Base-by-base conservation (phyloP, 495 filamentous ascomycete species). In the Xylaria acuta region DNA sequence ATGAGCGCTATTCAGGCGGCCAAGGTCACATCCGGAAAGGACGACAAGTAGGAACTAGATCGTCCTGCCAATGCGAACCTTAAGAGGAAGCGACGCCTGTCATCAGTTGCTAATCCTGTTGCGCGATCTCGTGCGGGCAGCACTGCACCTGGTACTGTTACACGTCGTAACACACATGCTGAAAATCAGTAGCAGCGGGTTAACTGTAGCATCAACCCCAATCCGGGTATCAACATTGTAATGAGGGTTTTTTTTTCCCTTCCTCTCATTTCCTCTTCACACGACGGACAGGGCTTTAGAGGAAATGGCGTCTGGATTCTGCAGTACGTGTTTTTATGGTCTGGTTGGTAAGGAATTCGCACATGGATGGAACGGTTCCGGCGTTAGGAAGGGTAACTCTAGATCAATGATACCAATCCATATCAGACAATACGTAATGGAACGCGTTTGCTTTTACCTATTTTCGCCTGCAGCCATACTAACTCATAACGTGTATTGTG, bases 1-100 rank as follows among this genome's bases (percentile, higher is more conserved):
- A 95, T 99, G 90, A 93, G 93, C 72, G 95, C 95, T 11, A 90
- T 99, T 14, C 93, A 97, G 82, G 96, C 95, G 11, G 94, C 94
- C 71, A 99, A 99, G 84, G 87, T 90, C 40, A 89, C 87, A 75
- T 86, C 87, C 16, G 86, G 88, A 16, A 89, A 89, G 76, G 83
- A 83, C 25, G 84, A 86, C 64, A 79, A 79, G 70, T 79, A 79
- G 76, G 74, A 74, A 16, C 6, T 36, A 60, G 71, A 74, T 47
- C 58, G 25, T 53, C 27, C 67, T 54, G 6, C 53, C 40, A 9
- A 40, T 72, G 38, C 22, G 69, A 38, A 36, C 47, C 43, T 38
- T 5, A 66, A 49, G 45, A 43, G 20, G 22, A 58, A 66, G 40
- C 51, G 49, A 49, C 68, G 51, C 11, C 41, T 36, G 59, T 56